Base-by-base conservation (phyloP, 495 filamentous ascomycete genomes). In the Trichoderma asperelloides region DNA sequence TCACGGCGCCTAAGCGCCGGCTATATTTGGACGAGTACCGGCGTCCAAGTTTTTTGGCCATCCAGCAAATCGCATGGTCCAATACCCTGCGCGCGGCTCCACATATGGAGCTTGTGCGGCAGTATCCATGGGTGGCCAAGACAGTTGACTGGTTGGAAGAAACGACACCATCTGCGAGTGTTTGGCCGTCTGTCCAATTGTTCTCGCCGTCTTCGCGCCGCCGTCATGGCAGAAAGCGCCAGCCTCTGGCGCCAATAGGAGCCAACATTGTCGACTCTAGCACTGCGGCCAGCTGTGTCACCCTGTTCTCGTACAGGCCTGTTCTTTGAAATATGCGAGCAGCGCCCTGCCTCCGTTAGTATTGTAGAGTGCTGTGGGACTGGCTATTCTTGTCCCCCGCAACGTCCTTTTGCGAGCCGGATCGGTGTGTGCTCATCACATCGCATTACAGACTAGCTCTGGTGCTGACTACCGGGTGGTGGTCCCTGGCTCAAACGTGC, bases 1-100 rank as follows among this genome's bases (percentile, higher is more conserved):
- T 60, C 55, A 60, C 55, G 55, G 55, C 55, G 55, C 55, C 55
- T 60, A 60, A 60, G 55, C 55, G 55, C 55, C 55, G 55, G 55
- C 55, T 60, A 60, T 60, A 60, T 60, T 60, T 60, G 55, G 55
- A 60, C 55, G 11, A 60, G 55, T 13, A 60, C 55, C 55, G 55
- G 55, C 55, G 55, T 2, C 55, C 55, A 18, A 13, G 55, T 25
- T 30, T 13, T 28, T 27, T 15, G 55, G 16, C 55, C 25, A 23
- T 60, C 23, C 55, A 30, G 55, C 55, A 60, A 60, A 60, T 60
- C 25, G 25, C 55, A 30, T 16, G 11, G 55, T 1, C 25, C 13
- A 30, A 13, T 18, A 30, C 55, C 55, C 55, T 60, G 25, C 55
- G 8, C 49, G 11, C 11, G 49, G 23, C 55, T 60, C 55, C 55